Evolutionary conservation across 2,329 filamentous ascomycete genomes (phyloP).

Genomic region (Ophiostoma perfectum): DNA sequence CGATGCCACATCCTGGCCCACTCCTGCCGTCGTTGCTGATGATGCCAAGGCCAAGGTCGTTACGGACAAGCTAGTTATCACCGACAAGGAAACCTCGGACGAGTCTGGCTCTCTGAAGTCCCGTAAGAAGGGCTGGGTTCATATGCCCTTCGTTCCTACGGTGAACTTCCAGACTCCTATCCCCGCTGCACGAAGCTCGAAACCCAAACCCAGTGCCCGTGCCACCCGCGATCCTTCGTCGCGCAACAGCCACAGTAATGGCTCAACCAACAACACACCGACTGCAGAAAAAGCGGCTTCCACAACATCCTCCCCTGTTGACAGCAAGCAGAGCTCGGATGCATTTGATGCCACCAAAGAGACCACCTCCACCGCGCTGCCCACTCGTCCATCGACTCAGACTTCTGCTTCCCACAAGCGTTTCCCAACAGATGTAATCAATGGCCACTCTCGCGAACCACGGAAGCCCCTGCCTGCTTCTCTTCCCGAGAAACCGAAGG

Average conservation of each 20-base stretch:
- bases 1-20: constrained; percentile 83
- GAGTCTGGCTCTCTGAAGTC: constrained; percentile 44
- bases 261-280: background rate
- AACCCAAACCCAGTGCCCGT: constrained; percentile 47
- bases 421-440: constrained; percentile 38
- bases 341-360: constrained; percentile 37
- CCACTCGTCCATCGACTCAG: constrained; percentile 34
- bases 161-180: constrained; percentile 84
- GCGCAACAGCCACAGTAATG: constrained; percentile 28
- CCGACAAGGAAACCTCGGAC: constrained; percentile 61
- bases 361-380: constrained; percentile 26
- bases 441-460: constrained; percentile 38
- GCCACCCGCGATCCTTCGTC: constrained; percentile 37
- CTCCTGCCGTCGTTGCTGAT: constrained; percentile 63
- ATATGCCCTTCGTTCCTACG: constrained; percentile 73
- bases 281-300: constrained; percentile 26
- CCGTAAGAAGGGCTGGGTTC: constrained; percentile 76
- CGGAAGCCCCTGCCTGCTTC: constrained; percentile 39
- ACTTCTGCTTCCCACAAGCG: constrained; percentile 41
- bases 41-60: constrained; percentile 67
- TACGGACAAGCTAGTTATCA: constrained; percentile 49
- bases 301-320: constrained; percentile 20
- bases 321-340: constrained; percentile 37
- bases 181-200: constrained; percentile 46
- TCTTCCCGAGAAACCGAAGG: constrained; percentile 41